A percentile compares a stretch with the other conserved stretches of the same genome.
phyloP scores from a whole-genome alignment of 305 asterid species.

The Ilex paraguariensis region DNA sequence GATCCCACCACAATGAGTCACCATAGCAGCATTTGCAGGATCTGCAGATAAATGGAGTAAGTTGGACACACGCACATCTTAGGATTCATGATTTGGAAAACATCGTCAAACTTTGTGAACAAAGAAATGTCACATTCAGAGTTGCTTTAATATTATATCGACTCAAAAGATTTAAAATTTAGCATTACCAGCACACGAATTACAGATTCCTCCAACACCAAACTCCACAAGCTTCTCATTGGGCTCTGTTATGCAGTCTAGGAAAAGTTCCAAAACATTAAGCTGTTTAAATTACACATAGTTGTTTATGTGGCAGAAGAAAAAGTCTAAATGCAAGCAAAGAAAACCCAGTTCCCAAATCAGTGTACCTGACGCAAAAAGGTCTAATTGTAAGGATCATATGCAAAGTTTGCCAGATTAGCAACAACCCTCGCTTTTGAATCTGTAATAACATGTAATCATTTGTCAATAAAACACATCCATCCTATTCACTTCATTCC shows the following conservation, averaged over 20 bases:
- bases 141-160: background rate
- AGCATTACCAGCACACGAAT: constrained; percentile 66
- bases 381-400: constrained; percentile 87
- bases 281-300: constrained; percentile 45
- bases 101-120: background rate
- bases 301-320: constrained; percentile 5
- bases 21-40: constrained; percentile 75
- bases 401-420: constrained; percentile 88
- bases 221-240: constrained; percentile 85
- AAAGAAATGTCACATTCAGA: background rate
- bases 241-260: constrained; percentile 91
- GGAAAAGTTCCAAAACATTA: constrained; percentile 83
- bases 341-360: background rate
- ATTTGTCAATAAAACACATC: background rate
- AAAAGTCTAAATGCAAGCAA: constrained; percentile 2
- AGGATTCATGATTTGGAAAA: too few species aligned
- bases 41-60: constrained; percentile 40
- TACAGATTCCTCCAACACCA: constrained; percentile 90
- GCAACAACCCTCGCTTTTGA: constrained; percentile 77
- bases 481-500: too few species aligned
- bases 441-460: constrained; percentile 43
- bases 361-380: constrained; percentile 71
- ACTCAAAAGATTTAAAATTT: constrained; percentile 3
- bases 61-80: too few species aligned
- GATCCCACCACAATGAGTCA: constrained; percentile 63